Conservation (phyloP, 1,284 basidiomycete genomes). For the Ganoderma multipileum region DNA sequence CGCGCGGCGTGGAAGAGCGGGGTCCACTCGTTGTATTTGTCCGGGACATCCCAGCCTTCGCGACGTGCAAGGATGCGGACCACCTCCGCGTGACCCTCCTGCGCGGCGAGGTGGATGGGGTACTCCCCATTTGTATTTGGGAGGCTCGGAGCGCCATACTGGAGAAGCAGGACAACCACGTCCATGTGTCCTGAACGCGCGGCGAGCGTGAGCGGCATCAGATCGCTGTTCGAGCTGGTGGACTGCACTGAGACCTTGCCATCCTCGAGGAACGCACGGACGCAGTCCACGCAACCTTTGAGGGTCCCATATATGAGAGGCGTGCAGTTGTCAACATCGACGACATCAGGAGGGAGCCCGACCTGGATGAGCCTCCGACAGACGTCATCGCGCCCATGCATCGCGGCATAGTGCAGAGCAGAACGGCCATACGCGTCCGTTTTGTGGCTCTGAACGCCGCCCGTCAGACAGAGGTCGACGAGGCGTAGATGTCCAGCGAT, state of each 20-base stretch:
- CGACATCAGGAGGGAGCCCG: slow-evolving; percentile 68
- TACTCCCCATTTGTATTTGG: slow-evolving; percentile 96
- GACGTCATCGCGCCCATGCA: slow-evolving; percentile 86
- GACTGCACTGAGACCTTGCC: slow-evolving; percentile 67
- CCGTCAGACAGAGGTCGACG: slow-evolving; percentile 83
- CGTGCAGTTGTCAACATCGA: slow-evolving; percentile 94
- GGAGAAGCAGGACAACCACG: slow-evolving; percentile 81
- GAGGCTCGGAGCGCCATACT: slow-evolving; percentile 79
- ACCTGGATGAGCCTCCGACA: slow-evolving; percentile 82
- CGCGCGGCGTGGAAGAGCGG: slow-evolving; percentile 96
- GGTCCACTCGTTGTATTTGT: slow-evolving; percentile 99
- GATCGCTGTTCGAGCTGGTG: slow-evolving; percentile 66
- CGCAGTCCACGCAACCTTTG: slow-evolving; percentile 85
- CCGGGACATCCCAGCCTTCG: slow-evolving; percentile 87
- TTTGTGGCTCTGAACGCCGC: slow-evolving; percentile 71
- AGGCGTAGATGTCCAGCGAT: slow-evolving; percentile 86
- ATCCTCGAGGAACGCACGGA: slow-evolving; percentile 78
- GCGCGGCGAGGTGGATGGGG: slow-evolving; percentile 98
- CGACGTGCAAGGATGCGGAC: slow-evolving; percentile 80
- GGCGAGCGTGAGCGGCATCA: slow-evolving; percentile 91
- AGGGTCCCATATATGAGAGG: slow-evolving; percentile 94
- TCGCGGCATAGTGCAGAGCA: slow-evolving; percentile 94
- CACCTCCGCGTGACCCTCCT: slow-evolving; percentile 89
- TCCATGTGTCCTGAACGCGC: slow-evolving; percentile 90
- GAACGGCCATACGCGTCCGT: slow-evolving; percentile 92